Evolutionary conservation across 2,329 filamentous ascomycete species (phyloP).

Genomic region (Trichocomaceae sp.): DNA sequence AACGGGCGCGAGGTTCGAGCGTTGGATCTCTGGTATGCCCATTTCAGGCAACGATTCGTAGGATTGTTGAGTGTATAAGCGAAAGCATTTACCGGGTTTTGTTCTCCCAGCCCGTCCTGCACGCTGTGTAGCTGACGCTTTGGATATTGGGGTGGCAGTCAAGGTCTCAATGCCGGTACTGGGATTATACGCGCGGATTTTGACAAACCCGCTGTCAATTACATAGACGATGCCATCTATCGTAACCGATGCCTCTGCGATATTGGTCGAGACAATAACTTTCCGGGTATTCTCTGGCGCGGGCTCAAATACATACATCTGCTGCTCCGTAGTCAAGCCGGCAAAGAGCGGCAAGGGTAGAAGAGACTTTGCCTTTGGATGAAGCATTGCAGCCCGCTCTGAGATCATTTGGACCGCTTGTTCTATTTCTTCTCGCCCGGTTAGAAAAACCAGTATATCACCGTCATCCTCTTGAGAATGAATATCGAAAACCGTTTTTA

Average conservation of each 20-base stretch:
- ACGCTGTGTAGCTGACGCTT: slow-evolving; percentile 86
- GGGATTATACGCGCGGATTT: slow-evolving; percentile 79
- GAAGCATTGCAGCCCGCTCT: slow-evolving; percentile 61
- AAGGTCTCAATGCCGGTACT: slow-evolving; percentile 80
- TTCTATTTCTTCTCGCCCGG: slow-evolving; percentile 90
- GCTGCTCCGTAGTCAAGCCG: slow-evolving; percentile 80
- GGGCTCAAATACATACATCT: slow-evolving; percentile 90
- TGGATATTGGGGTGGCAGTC: slow-evolving; percentile 73
- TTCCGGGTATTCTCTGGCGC: slow-evolving; percentile 77
- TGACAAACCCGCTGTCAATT: slow-evolving; percentile 84
- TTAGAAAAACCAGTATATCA: slow-evolving; percentile 86
- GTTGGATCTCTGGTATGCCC: slow-evolving; percentile 83
- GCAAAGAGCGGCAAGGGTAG: slow-evolving; percentile 78
- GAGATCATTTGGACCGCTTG: slow-evolving; percentile 69
- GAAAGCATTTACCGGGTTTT: slow-evolving; percentile 85
- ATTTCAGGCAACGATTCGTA: slow-evolving; percentile 61
- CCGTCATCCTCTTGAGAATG: slow-evolving; percentile 73
- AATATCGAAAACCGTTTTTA: slow-evolving; percentile 81
- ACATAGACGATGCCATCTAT: slow-evolving; percentile 90
- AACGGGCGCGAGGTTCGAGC: slow-evolving; percentile 81
- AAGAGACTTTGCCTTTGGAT: slow-evolving; percentile 53
- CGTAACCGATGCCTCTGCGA: slow-evolving; percentile 91
- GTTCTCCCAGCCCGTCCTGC: slow-evolving; percentile 86
- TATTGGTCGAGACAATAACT: slow-evolving; percentile 89
- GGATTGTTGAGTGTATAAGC: slow-evolving; percentile 75